Conservation (phyloP, 768 basidiomycete species). For the Macrolepiota dolichaula region DNA sequence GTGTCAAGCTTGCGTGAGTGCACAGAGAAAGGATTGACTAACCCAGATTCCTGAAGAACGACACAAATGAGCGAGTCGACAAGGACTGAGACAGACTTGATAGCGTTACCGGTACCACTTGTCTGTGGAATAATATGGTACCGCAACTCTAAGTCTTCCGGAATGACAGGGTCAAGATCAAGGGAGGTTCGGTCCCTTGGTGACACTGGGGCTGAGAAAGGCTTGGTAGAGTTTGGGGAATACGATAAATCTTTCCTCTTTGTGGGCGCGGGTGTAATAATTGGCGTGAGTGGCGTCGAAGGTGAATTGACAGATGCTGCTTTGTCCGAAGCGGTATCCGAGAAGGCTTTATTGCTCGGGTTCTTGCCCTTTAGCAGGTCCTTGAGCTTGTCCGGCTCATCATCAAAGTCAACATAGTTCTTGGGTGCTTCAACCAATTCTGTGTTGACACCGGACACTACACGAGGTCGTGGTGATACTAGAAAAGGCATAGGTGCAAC, state of each 20-base stretch:
- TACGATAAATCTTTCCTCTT: constrained; percentile 35
- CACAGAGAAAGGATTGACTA: constrained; percentile 17
- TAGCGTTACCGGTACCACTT: constrained; percentile 32
- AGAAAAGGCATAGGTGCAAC: constrained; percentile 42
- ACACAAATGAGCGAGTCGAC: constrained; percentile 40
- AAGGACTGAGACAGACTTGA: constrained; percentile 45
- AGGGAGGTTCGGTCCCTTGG: constrained; percentile 25
- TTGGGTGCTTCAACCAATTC: constrained; percentile 76
- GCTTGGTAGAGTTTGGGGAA: constrained; percentile 34
- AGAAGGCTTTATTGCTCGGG: constrained; percentile 32
- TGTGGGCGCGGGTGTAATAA: constrained; percentile 21
- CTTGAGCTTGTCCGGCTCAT: constrained; percentile 74
- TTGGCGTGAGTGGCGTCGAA: constrained; percentile 23
- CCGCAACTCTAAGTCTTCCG: constrained; percentile 26
- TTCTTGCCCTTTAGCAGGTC: constrained; percentile 61
- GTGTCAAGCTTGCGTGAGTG: constrained; percentile 6
- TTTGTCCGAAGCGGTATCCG: constrained; percentile 21
- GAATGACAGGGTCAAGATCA: constrained; percentile 18
- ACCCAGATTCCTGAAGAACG: constrained; percentile 68
- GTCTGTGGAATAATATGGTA: constrained; percentile 49
- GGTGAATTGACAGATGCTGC: constrained; percentile 17
- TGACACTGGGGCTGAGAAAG: constrained; percentile 38
- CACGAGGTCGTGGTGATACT: constrained; percentile 52
- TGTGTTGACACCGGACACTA: constrained; percentile 68
- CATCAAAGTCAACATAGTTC: constrained; percentile 79